These are phyloP conservation scores for Serendipita sp. DNA, from an alignment of 768 basidiomycete species.

Conservation along the genomic window DNA sequence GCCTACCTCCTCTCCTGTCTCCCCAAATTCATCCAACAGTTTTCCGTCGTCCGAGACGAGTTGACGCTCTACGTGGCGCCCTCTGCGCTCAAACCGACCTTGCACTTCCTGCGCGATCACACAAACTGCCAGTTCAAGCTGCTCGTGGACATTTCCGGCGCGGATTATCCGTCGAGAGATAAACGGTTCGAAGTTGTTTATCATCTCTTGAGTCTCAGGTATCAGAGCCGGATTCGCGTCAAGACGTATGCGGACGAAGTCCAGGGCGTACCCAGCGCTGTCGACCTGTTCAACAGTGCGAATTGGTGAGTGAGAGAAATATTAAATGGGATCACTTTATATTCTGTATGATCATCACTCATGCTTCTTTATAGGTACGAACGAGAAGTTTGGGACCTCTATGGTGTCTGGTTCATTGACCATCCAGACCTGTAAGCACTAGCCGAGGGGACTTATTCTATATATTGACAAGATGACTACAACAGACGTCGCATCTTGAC, in stretches of 20 bases:
- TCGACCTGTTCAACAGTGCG: conserved; percentile 71
- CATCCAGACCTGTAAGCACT: conserved; percentile 85
- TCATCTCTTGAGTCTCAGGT: conserved; percentile 67
- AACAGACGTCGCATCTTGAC: conserved; percentile 86
- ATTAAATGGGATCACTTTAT: background rate
- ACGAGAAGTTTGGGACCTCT: conserved; percentile 96
- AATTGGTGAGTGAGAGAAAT: conserved; percentile 73
- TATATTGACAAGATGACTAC: conserved; percentile 7
- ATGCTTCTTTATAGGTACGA: conserved; percentile 52
- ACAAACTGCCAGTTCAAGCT: conserved; percentile 87
- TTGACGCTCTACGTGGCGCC: conserved; percentile 79
- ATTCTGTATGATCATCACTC: conserved; percentile 6
- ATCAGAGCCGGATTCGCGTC: conserved; percentile 77
- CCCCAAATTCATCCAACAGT: conserved; percentile 96
- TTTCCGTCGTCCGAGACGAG: conserved; percentile 93
- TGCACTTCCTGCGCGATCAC: conserved; percentile 91
- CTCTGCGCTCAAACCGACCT: conserved; percentile 61
- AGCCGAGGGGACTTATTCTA: background rate
- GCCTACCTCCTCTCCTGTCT: conserved; percentile 86
- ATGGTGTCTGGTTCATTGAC: conserved; percentile 86
- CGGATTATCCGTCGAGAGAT: conserved; percentile 84
- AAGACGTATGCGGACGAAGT: conserved; percentile 96
- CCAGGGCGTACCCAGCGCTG: conserved; percentile 73
- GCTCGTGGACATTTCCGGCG: conserved; percentile 87
- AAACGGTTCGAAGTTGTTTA: conserved; percentile 97